Evolutionary conservation across 345 rosid species (phyloP).

Genomic region (Salix dunnii): DNA sequence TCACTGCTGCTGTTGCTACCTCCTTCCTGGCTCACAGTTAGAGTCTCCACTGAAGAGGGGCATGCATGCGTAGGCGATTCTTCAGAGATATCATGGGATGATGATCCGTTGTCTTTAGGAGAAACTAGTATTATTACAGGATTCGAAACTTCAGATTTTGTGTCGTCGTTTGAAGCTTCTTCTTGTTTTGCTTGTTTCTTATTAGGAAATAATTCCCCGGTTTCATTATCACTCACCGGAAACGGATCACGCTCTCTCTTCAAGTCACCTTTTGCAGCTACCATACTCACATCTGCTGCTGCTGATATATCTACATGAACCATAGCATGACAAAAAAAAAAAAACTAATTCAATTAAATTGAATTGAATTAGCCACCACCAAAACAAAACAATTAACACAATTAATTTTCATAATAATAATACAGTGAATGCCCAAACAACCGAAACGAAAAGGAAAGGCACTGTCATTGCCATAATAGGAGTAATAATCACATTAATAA

Average conservation of each 20-base stretch:
- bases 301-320: constrained; percentile 36
- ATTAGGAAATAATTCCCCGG: constrained; percentile 28
- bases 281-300: constrained; percentile 22
- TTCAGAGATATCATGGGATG: constrained; percentile 49
- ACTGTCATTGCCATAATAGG: no score
- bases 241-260: constrained; percentile 37
- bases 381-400: no score
- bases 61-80: constrained; percentile 24
- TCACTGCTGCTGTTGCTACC: constrained; percentile 25
- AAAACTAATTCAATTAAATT: no score
- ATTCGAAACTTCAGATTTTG: constrained; percentile 77
- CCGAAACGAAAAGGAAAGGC: no score
- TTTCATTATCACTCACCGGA: constrained; percentile 25
- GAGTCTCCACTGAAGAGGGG: constrained; percentile 45
- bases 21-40: constrained; percentile 45
- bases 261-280: constrained; percentile 35
- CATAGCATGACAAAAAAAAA: constrained; percentile 6
- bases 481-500: no score
- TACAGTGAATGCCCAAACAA: no score
- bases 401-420: no score
- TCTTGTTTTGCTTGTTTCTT: constrained; percentile 51
- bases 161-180: constrained; percentile 71
- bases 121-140: constrained; percentile 39
- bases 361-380: no score
- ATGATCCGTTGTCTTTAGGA: constrained; percentile 47